Evolutionary conservation across 2,329 filamentous ascomycete genomes (phyloP).

Genomic region (Neurospora sp.): DNA sequence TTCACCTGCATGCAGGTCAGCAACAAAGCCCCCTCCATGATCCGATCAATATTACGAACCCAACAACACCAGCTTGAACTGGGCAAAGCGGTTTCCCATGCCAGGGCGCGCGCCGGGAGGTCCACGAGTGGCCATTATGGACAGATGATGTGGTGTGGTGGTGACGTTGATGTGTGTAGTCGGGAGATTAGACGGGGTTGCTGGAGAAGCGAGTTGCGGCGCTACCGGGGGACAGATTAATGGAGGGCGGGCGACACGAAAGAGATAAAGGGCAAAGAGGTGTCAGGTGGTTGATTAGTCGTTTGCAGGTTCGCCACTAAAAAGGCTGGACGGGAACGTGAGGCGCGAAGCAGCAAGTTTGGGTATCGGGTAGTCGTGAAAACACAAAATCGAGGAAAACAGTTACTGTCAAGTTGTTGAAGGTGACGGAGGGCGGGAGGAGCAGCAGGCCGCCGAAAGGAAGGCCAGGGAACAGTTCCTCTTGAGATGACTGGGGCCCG

Average conservation of each 20-base stretch:
- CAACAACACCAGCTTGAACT: conserved; percentile 97
- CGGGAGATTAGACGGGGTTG: conserved; percentile 3
- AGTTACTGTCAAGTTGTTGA: neutral
- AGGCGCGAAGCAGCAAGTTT: neutral
- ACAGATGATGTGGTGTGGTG: conserved; percentile 15
- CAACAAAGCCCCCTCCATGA: neutral
- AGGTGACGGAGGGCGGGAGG: neutral
- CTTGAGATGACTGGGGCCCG: neutral
- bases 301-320: conserved; percentile 3
- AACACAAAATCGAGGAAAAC: conserved; percentile 1
- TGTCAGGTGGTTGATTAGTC: neutral
- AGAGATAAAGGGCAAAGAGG: neutral
- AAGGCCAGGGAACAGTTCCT: neutral
- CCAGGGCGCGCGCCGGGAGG: conserved; percentile 46
- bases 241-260: neutral
- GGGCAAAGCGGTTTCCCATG: conserved; percentile 79
- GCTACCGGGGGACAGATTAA: neutral
- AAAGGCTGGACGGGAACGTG: neutral
- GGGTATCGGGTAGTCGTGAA: conserved; percentile 9
- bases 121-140: conserved; percentile 74
- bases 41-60: conserved; percentile 47
- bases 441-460: neutral
- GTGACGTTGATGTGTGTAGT: conserved; percentile 8
- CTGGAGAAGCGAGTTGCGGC: conserved; percentile 5
- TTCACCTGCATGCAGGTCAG: conserved; percentile 60